Conservation (phyloP, 495 filamentous ascomycete genomes). For the Aspergillus baeticus region DNA sequence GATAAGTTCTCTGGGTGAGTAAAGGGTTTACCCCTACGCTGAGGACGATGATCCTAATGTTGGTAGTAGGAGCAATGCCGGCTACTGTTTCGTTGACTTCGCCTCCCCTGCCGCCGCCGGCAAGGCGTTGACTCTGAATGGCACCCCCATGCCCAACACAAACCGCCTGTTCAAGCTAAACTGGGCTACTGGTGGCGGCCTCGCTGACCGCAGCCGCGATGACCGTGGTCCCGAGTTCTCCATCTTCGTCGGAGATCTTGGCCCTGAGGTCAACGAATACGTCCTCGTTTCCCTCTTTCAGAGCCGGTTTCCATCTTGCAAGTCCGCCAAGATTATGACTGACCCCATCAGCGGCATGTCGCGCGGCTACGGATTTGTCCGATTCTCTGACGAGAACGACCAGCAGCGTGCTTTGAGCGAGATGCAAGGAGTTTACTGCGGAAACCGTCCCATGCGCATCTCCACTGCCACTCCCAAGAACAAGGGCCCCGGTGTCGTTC, state of each 20-base stretch:
- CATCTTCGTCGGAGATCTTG: slow-evolving; percentile 97
- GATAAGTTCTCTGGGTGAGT: slow-evolving; percentile 98
- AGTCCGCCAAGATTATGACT: slow-evolving; percentile 99
- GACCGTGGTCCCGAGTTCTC: slow-evolving; percentile 94
- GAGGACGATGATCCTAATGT: slow-evolving; percentile 43
- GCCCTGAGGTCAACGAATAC: slow-evolving; percentile 98
- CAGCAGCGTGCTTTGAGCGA: slow-evolving; percentile 93
- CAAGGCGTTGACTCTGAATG: slow-evolving; percentile 88
- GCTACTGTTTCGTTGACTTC: slow-evolving; percentile 99
- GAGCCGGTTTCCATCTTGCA: slow-evolving; percentile 92
- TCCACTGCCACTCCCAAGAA: slow-evolving; percentile 98
- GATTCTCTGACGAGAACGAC: slow-evolving; percentile 90
- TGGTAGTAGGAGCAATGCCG: slow-evolving; percentile 79
- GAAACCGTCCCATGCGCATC: slow-evolving; percentile 98
- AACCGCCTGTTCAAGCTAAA: slow-evolving; percentile 97
- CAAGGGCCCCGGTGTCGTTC: slow-evolving; percentile 65
- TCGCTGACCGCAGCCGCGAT: slow-evolving; percentile 90
- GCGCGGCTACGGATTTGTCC: slow-evolving; percentile 96
- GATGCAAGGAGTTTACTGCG: slow-evolving; percentile 99
- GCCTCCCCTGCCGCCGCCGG: slow-evolving; percentile 76
- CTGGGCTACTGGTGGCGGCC: slow-evolving; percentile 95
- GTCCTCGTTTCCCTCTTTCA: slow-evolving; percentile 97
- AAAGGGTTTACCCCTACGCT: slow-evolving; percentile 5
- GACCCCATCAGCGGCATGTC: slow-evolving; percentile 98
- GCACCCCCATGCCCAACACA: slow-evolving; percentile 89